Evolutionary conservation across 441 rosid species (phyloP), one percentile per base, ranked within the genome.

Genomic region (Corymbia calophylla): DNA sequence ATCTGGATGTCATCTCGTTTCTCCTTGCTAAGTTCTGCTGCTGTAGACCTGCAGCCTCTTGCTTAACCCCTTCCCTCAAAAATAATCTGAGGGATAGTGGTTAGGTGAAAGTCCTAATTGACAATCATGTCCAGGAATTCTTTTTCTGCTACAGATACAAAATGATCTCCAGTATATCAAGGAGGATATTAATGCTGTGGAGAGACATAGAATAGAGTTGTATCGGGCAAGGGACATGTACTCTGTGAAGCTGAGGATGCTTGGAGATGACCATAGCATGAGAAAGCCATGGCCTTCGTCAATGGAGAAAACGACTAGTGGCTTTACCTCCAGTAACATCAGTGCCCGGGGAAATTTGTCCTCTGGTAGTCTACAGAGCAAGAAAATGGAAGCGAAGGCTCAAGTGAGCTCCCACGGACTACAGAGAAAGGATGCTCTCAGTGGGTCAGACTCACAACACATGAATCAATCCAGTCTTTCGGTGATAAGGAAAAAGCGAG

Each of bases 181-280:
- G 92, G 99, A 96, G 93, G 99, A 98, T 93, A 92, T 98, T 89
- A 96, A 94, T 89, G 96, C 97, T 32, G 99, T 97, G 81, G 98
- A 98, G 94, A 95, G 95, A 90, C 98, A 97, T 91, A 97, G 99
- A 91, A 92, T 95, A 87, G 99, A 97, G 86, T 93, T 98, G 90
- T 95, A 96, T 89, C 96, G 93, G 88, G 97, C 98, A 87, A 97
- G 95, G 89, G 99, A 97, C 90, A 94, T 94, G 91, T 95, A 97
- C 92, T 94, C 97, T 87, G 92, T 95, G 92, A 97, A 96, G 93
- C 92, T 98, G 92, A 93, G 95, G 91, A 96, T 97, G 97, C 96
- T 96, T 89, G 99, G 97, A 92, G 99, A 97, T 95, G 98, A 97
- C 92, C 93, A 93, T 53, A 92, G 91, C 92, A 86, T 93, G 87